These are phyloP conservation scores for Pyrenophora tritici-repentis DNA, from an alignment of 2,329 filamentous ascomycete species.

Conservation along the genomic window DNA sequence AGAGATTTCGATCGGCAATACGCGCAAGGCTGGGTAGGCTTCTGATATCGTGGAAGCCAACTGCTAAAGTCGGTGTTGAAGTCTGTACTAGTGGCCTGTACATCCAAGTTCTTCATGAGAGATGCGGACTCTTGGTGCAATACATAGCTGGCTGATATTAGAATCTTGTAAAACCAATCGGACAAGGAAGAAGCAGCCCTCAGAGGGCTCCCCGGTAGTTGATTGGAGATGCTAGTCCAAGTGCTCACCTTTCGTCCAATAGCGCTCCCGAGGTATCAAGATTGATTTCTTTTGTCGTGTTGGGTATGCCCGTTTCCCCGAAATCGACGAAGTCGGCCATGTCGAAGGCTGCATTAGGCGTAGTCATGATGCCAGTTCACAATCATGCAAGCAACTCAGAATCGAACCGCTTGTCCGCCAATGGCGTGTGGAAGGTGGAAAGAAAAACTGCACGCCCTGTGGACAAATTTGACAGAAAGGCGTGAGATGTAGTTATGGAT, in stretches of 20 bases:
- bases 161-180: neutral
- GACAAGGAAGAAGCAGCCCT: neutral
- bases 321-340: constrained; percentile 49
- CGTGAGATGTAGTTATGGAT: constrained; percentile 17
- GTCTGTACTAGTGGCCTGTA: constrained; percentile 22
- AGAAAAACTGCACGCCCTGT: constrained; percentile 26
- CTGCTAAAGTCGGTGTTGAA: constrained; percentile 52
- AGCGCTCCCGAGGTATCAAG: constrained; percentile 1
- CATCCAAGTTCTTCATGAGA: constrained; percentile 8
- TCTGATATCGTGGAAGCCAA: constrained; percentile 55
- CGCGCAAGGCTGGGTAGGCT: constrained; percentile 53
- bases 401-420: constrained; percentile 1
- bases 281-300: constrained; percentile 21
- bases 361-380: constrained; percentile 30
- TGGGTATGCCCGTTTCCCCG: constrained; percentile 43
- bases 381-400: constrained; percentile 1
- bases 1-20: constrained; percentile 55
- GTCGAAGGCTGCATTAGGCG: constrained; percentile 33
- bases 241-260: constrained; percentile 23
- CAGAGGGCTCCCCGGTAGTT: too few relatives aligned
- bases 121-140: constrained; percentile 5
- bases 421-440: constrained; percentile 1
- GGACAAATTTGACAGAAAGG: constrained; percentile 24
- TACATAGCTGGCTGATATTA: constrained; percentile 12
- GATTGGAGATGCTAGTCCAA: neutral